Conservation (phyloP, 1,284 basidiomycete genomes). For the Melampsora americana region DNA sequence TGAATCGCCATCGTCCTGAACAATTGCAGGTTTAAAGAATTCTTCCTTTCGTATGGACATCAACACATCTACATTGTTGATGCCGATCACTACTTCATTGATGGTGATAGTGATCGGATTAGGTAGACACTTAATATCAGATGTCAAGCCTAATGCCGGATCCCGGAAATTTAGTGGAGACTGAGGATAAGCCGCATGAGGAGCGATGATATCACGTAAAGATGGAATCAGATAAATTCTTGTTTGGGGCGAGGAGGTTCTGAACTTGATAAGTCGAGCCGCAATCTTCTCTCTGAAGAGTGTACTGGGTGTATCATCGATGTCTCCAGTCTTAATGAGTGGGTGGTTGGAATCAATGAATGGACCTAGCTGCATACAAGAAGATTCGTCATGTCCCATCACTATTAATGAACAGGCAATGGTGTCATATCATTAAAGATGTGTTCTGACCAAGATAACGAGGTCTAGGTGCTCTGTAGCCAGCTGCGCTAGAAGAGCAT, state of each 20-base stretch:
- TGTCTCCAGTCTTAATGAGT: constrained; percentile 67
- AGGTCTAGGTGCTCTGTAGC: constrained; percentile 68
- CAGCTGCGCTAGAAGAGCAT: constrained; percentile 62
- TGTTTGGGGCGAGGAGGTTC: constrained; percentile 66
- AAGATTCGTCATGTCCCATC: background rate
- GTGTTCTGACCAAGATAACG: constrained; percentile 67
- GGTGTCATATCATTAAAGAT: constrained; percentile 7
- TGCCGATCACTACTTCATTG: constrained; percentile 75
- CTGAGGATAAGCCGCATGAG: constrained; percentile 84
- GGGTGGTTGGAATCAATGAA: constrained; percentile 78
- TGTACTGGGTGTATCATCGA: constrained; percentile 64
- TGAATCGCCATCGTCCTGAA: constrained; percentile 50
- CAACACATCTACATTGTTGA: constrained; percentile 76
- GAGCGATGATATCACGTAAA: constrained; percentile 72
- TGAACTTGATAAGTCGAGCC: constrained; percentile 62
- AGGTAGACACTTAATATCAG: constrained; percentile 66
- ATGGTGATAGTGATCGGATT: constrained; percentile 82
- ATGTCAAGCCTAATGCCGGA: constrained; percentile 20
- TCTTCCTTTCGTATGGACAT: constrained; percentile 86
- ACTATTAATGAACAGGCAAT: constrained; percentile 16
- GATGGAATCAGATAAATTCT: constrained; percentile 75
- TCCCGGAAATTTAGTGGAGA: constrained; percentile 50
- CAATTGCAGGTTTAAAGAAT: constrained; percentile 62
- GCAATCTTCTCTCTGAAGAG: constrained; percentile 71
- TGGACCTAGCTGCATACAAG: constrained; percentile 69